Percentiles rank a stretch among this genome's conserved stretches.
phyloP scores from a whole-genome alignment of 2,329 filamentous ascomycete genomes.

The Pseudocercospora cruenta region DNA sequence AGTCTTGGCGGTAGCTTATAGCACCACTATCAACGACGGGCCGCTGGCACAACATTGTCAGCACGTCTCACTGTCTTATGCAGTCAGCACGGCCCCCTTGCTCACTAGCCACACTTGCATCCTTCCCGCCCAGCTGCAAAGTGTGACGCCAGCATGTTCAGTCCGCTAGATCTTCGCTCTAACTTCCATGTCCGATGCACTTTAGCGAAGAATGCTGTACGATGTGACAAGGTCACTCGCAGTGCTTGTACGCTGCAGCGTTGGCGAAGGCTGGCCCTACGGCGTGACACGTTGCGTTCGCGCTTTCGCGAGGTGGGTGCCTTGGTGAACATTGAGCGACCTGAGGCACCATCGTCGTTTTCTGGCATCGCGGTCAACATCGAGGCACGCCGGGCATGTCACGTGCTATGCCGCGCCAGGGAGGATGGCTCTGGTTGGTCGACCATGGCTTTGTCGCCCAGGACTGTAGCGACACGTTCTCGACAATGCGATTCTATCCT shows the following conservation, averaged over 20 bases:
- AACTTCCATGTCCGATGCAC: neutral
- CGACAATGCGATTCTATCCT: neutral
- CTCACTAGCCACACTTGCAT: neutral
- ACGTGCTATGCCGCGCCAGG: neutral
- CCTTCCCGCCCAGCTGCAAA: neutral
- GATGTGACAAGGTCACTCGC: neutral
- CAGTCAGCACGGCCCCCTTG: constrained; percentile 7
- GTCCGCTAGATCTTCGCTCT: neutral
- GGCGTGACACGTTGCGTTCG: neutral
- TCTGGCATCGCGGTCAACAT: too few species aligned
- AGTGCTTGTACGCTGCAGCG: neutral
- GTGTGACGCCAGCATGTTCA: neutral
- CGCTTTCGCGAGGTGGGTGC: neutral
- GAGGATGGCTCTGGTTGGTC: too few species aligned
- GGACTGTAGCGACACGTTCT: neutral
- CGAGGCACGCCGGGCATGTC: too few species aligned
- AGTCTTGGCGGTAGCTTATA: constrained; percentile 7
- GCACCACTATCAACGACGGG: neutral
- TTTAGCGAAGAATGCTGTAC: neutral
- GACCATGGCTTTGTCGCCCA: neutral
- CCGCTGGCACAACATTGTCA: neutral
- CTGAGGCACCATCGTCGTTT: neutral
- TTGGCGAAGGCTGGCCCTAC: neutral
- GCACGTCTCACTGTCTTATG: neutral
- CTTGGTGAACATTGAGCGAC: neutral